phyloP scores from a whole-genome alignment of 1,139 yeast species.

The Kodamaea anthophila region DNA sequence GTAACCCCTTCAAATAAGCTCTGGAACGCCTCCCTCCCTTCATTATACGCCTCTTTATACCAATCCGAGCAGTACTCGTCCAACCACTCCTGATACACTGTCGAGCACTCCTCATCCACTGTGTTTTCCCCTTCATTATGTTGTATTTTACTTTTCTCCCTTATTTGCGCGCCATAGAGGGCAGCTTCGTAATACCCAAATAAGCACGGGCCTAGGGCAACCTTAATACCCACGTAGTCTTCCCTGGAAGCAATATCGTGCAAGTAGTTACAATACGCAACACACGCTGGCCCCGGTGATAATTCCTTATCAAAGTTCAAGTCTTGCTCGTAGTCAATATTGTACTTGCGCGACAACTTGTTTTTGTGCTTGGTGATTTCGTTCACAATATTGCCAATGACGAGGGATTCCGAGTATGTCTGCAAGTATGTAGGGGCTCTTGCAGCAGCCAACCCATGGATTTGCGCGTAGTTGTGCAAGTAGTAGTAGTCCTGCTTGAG shows the following conservation, averaged over 20 bases:
- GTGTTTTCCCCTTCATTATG: slow-evolving; percentile 7
- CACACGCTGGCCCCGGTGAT: slow-evolving; percentile 50
- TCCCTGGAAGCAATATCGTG: slow-evolving; percentile 43
- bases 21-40: slow-evolving; percentile 47
- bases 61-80: slow-evolving; percentile 54
- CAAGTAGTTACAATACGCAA: slow-evolving; percentile 56
- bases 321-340: slow-evolving; percentile 40
- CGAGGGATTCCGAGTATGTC: slow-evolving; percentile 45
- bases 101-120: slow-evolving; percentile 13
- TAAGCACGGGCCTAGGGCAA: slow-evolving; percentile 72
- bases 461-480: slow-evolving; percentile 60
- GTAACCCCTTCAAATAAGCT: slow-evolving; percentile 23
- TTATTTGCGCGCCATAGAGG: slow-evolving; percentile 14
- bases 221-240: slow-evolving; percentile 60
- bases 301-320: slow-evolving; percentile 34
- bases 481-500: slow-evolving; percentile 71
- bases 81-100: slow-evolving; percentile 54
- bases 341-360: slow-evolving; percentile 41
- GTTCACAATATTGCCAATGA: slow-evolving; percentile 45
- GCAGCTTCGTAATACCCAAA: slow-evolving; percentile 65
- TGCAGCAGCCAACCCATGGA: slow-evolving; percentile 61
- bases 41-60: slow-evolving; percentile 46
- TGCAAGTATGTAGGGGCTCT: slow-evolving; percentile 52
- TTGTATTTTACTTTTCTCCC: not conserved
- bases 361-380: slow-evolving; percentile 55